Percentiles rank a stretch among this genome's conserved stretches.
Evolutionary conservation across 768 basidiomycete genomes (phyloP).

Genomic region (Collybia sp.): DNA sequence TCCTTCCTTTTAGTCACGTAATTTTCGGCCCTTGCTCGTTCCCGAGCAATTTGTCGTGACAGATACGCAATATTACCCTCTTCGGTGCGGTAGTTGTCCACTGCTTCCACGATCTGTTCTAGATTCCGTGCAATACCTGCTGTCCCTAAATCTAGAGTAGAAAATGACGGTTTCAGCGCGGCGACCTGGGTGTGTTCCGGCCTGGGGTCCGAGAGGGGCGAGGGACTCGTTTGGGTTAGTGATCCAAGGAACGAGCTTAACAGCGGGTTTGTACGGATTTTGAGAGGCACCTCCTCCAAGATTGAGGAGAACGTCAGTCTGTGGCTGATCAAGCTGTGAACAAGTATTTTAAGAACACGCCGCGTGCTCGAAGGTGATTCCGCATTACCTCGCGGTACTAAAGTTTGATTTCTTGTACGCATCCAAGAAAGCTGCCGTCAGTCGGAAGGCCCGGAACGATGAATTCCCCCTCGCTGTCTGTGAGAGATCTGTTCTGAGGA

Average conservation of each 20-base stretch:
- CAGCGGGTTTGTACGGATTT: constrained; percentile 78
- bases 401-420: constrained; percentile 83
- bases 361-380: constrained; percentile 3
- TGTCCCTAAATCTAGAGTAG: constrained; percentile 66
- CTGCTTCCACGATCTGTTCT: constrained; percentile 79
- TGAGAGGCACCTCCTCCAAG: constrained; percentile 81
- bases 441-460: constrained; percentile 83
- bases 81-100: constrained; percentile 85
- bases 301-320: constrained; percentile 83
- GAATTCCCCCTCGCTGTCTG: constrained; percentile 79
- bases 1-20: constrained; percentile 84
- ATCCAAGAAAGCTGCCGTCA: constrained; percentile 75
- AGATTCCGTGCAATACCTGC: constrained; percentile 69
- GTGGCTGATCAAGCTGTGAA: constrained; percentile 66
- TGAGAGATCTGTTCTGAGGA: constrained; percentile 53
- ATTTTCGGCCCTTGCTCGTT: constrained; percentile 73
- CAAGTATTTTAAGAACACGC: constrained; percentile 13
- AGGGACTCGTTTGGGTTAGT: constrained; percentile 44
- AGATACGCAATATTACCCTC: constrained; percentile 91
- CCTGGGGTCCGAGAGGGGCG: constrained; percentile 29
- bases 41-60: constrained; percentile 82
- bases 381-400: constrained; percentile 71
- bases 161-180: constrained; percentile 57
- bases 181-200: constrained; percentile 33
- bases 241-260: constrained; percentile 74